Evolutionary conservation across 2,329 filamentous ascomycete species (phyloP).

Genomic region (Daldinia eschscholtzii): DNA sequence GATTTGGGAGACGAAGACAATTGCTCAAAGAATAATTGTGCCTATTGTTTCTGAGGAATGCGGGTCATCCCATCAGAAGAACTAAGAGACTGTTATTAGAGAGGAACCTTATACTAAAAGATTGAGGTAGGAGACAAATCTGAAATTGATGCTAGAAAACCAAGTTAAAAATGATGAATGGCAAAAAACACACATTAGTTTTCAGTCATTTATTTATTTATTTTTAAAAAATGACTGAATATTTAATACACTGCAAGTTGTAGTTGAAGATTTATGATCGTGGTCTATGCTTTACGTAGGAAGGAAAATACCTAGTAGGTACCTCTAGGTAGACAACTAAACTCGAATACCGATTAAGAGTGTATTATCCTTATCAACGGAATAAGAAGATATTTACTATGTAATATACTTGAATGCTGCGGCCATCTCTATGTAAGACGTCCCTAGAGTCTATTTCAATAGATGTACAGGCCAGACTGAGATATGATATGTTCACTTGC

Average conservation of each 20-base stretch:
- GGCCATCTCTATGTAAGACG: background rate
- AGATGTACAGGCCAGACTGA: background rate
- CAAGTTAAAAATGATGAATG: no score
- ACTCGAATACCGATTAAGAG: background rate
- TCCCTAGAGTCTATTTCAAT: background rate
- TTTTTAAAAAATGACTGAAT: no score
- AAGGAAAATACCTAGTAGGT: no score
- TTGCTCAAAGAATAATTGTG: constrained; percentile 6
- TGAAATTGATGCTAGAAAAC: no score
- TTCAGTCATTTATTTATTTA: no score
- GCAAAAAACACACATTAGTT: no score
- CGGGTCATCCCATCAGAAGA: background rate
- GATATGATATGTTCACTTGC: background rate
- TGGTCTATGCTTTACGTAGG: no score
- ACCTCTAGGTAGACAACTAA: background rate
- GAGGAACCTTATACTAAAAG: background rate
- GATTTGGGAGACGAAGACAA: background rate
- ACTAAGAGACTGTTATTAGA: background rate
- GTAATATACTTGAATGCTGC: background rate
- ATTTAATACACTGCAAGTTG: no score
- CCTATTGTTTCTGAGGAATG: constrained; percentile 5
- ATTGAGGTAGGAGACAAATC: no score
- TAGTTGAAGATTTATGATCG: no score
- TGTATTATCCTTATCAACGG: background rate
- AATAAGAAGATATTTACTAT: background rate